Conservation (phyloP, 2,329 filamentous ascomycete species). For the Chrysoporthe cubensis region DNA sequence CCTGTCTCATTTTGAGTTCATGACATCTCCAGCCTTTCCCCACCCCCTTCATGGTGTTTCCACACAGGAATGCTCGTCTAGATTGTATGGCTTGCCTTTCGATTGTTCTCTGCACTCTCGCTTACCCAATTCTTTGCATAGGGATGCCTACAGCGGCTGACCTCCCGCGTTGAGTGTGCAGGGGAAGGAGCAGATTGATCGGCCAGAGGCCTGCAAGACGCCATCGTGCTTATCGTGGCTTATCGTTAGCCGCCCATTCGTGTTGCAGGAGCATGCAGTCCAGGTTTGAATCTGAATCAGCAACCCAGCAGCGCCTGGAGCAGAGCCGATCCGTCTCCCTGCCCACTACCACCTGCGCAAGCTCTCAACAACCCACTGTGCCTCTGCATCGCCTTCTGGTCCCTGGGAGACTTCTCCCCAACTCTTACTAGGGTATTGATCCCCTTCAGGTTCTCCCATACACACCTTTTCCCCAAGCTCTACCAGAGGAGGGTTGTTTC, state of each 20-base stretch:
- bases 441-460: not conserved
- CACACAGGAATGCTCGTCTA: too few relatives aligned
- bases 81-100: too few relatives aligned
- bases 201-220: not conserved
- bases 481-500: not conserved
- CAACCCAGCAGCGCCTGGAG: not conserved
- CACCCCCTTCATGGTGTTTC: too few relatives aligned
- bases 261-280: not conserved
- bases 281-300: slow-evolving; percentile 8
- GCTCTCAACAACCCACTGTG: not conserved
- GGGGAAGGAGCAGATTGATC: not conserved
- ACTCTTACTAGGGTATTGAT: not conserved
- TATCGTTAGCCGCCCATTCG: not conserved
- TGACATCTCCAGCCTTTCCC: too few relatives aligned
- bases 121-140: not conserved
- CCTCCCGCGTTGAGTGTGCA: too few relatives aligned
- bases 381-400: not conserved
- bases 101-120: too few relatives aligned
- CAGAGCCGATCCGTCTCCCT: not conserved
- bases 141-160: not conserved
- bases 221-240: slow-evolving; percentile 3
- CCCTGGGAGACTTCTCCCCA: not conserved
- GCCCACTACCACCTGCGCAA: not conserved
- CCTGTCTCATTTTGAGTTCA: too few relatives aligned
- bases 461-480: not conserved